A percentile compares a stretch with the other conserved stretches of the same genome.
phyloP scores from a whole-genome alignment of 2,329 filamentous ascomycete species.

The Neoascochyta sp. region DNA sequence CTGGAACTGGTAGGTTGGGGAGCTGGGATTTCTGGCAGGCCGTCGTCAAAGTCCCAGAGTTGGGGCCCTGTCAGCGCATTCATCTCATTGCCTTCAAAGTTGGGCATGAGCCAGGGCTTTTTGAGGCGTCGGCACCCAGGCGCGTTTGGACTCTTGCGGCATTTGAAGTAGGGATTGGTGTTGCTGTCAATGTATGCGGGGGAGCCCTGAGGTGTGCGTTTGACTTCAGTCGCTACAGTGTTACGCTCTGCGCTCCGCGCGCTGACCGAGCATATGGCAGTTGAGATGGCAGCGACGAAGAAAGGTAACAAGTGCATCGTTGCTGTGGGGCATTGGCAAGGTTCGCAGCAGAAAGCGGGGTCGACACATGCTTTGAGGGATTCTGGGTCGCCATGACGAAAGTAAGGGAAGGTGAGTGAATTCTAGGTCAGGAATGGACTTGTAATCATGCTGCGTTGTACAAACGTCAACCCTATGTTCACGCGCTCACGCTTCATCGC shows the following conservation, averaged over 20 bases:
- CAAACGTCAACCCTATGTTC: slow-evolving; percentile 3
- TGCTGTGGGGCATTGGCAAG: not conserved
- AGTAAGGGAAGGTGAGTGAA: slow-evolving; percentile 5
- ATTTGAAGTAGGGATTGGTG: too few species aligned
- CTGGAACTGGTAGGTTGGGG: slow-evolving; percentile 1
- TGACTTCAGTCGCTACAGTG: not conserved
- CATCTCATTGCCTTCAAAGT: slow-evolving; percentile 4
- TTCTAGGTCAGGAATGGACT: too few species aligned
- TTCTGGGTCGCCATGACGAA: slow-evolving; percentile 2
- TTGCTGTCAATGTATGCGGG: too few species aligned
- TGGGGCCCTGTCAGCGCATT: slow-evolving; percentile 6
- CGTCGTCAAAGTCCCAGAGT: slow-evolving; percentile 2
- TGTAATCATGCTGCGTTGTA: slow-evolving; percentile 4
- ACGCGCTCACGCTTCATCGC: slow-evolving; percentile 2
- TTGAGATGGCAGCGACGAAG: not conserved
- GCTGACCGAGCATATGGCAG: slow-evolving; percentile 1
- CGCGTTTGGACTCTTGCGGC: too few species aligned
- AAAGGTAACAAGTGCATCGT: not conserved
- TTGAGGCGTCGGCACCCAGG: too few species aligned
- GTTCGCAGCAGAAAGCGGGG: not conserved
- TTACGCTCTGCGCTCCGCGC: too few species aligned
- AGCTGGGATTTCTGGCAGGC: not conserved
- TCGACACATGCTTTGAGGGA: not conserved
- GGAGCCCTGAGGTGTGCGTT: not conserved
- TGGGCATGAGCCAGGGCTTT: too few species aligned